Base-by-base conservation (phyloP, 805 yeast species). In the Myxozyma geophila region DNA sequence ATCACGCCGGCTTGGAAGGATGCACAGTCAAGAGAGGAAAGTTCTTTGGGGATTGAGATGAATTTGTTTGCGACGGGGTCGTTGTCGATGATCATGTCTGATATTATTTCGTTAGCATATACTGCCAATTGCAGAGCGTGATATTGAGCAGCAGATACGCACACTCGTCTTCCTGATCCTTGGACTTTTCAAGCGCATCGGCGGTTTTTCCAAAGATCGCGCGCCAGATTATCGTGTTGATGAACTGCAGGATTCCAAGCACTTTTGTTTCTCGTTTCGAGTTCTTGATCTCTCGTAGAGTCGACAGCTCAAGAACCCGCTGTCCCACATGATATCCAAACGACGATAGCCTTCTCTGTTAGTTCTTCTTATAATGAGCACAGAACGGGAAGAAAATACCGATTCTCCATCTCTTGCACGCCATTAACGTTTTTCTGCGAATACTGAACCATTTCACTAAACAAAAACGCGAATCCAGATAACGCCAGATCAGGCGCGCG, bases 1-100 rank as follows among this genome's bases (percentile, higher is more conserved):
- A 90, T 81, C 15, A 91, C 82, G 0, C 97, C 97, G 0, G 96
- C 96, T 1, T 87, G 84, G 72, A 88, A 89, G 0, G 96, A 92
- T 15, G 88, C 86, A 72, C 95, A 89, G 72, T 88, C 89, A 71
- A 90, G 80, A 66, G 86, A 86, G 10, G 89, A 86, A 72, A 87
- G 85, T 67, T 91, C 96, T 69, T 83, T 85, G 1, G 97, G 97
- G 4, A 89, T 87, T 37, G 89, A 85, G 10, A 91, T 85, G 72
- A 81, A 91, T 70, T 83, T 84, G n/a, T 89, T 81, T 46, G 90
- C 79, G 52, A 89, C 70, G 6, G 97, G 97, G 13, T 80, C 74
- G 70, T 87, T 84, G 73, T 91, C 97, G 17, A 85, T 85, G 64
- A 91, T 88, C 96, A 91, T 90, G 71, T 67, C 70, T 67, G 35